Percentiles rank a stretch among this genome's conserved stretches.
Evolutionary conservation across 2,329 filamentous ascomycete genomes (phyloP).

Genomic region (Alternaria sp.): DNA sequence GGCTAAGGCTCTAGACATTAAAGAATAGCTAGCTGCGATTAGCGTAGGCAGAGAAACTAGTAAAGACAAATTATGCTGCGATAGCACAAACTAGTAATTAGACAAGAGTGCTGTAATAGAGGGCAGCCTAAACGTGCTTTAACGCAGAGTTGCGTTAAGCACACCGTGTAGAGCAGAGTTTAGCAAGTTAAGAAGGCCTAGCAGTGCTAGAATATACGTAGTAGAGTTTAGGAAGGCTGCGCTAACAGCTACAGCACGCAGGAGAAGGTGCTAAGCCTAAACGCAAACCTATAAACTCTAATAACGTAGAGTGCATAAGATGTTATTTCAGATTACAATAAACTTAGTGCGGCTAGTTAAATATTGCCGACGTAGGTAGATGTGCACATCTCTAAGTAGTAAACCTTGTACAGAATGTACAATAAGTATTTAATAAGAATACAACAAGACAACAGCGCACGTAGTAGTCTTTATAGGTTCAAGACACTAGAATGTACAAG

Average conservation of each 20-base stretch:
- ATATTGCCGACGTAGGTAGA: conserved; percentile 2
- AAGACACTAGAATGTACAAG: neutral
- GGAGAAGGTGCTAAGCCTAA: conserved; percentile 36
- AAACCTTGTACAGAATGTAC: neutral
- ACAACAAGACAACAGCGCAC: conserved; percentile 1
- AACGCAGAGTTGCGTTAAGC: conserved; percentile 35
- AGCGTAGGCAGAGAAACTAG: conserved; percentile 7
- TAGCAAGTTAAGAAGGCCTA: conserved; percentile 30
- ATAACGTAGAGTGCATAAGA: conserved; percentile 34
- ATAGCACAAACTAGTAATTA: neutral
- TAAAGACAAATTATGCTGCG: conserved; percentile 18
- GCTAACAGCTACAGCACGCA: conserved; percentile 32
- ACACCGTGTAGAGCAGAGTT: conserved; percentile 32
- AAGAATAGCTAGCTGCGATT: conserved; percentile 7
- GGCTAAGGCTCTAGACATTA: conserved; percentile 8
- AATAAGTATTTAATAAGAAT: neutral
- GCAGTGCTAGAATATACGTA: conserved; percentile 21
- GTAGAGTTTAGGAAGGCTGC: conserved; percentile 11
- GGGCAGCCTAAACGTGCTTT: conserved; percentile 39
- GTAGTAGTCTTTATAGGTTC: conserved; percentile 11
- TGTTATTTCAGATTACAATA: conserved; percentile 26
- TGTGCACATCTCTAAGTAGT: neutral
- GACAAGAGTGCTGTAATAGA: conserved; percentile 8
- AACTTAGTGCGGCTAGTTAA: conserved; percentile 24
- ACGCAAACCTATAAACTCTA: conserved; percentile 25